Evolutionary conservation across 2,329 filamentous ascomycete genomes (phyloP).

Genomic region (Exophiala calicioides): DNA sequence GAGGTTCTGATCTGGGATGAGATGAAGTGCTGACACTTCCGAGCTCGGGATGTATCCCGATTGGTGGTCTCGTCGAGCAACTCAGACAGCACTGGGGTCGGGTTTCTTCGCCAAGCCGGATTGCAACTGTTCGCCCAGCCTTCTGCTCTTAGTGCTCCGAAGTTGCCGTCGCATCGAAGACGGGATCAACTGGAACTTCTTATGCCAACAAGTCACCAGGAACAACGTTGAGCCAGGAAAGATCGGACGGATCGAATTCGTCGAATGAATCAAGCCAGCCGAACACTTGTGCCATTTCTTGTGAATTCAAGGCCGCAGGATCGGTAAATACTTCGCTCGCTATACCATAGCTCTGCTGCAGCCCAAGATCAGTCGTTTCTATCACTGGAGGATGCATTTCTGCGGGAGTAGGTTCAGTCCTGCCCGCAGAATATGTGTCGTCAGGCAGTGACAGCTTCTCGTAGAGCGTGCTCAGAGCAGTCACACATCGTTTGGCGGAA

Average conservation of each 20-base stretch:
- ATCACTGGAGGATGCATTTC: not conserved
- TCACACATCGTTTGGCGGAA: constrained; percentile 14
- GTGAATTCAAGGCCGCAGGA: not conserved
- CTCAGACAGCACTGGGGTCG: no score
- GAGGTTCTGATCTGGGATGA: no score
- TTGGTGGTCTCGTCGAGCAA: not conserved
- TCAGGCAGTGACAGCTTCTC: constrained; percentile 6
- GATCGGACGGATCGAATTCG: constrained; percentile 4
- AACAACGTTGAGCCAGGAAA: constrained; percentile 15
- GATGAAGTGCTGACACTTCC: no score
- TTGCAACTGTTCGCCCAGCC: no score
- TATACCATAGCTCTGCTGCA: not conserved
- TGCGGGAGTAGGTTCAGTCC: not conserved
- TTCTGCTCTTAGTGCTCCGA: not conserved
- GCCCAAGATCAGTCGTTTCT: not conserved
- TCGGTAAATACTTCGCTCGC: constrained; percentile 1
- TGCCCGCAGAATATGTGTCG: not conserved
- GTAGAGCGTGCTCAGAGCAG: constrained; percentile 9
- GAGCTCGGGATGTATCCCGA: not conserved
- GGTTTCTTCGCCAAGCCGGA: not conserved
- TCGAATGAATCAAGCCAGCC: constrained; percentile 10
- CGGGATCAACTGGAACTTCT: not conserved
- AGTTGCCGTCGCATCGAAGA: not conserved
- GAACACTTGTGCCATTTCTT: constrained; percentile 5
- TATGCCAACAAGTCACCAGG: constrained; percentile 5